Base-by-base conservation (phyloP, 768 basidiomycete genomes). In the Lactifluus subvellereus region DNA sequence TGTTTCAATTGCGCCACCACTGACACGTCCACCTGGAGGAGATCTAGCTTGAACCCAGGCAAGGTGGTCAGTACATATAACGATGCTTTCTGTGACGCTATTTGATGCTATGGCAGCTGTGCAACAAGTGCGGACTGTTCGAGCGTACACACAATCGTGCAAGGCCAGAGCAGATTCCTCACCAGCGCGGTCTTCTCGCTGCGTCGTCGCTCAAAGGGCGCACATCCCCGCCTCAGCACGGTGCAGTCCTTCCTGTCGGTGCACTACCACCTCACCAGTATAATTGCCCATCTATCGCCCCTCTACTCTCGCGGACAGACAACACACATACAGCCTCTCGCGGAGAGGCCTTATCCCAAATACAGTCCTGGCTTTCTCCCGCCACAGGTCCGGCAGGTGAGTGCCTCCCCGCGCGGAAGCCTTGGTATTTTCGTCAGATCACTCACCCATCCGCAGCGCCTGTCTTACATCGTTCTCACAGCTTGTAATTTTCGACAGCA, bases 1-100 rank as follows among this genome's bases (percentile, higher is more conserved):
- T 91, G 89, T 73, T 91, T 87, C 80, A 91, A 91, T 72, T 91
- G 89, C 73, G 86, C 86, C 72, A 91, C 89, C 30, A 90, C 89
- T 14, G 89, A 91, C 66, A 91, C 90, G 37, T 86, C 85, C 54
- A 91, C 89, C 30, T 91, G 89, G 89, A 75, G 89, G 40, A 75
- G 89, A 63, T 85, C 83, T 14, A 89, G 88, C 69, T 80, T 91
- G 62, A 85, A 82, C 62, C 89, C 88, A 1, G 89, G 89, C 32
- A 91, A 91, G 82, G 89, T 91, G 68, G 81, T 81, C 66, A 61
- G 81, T 68, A 6, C 4, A 5, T 35, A 37, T 27, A 27, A 2
- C n/a, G 4, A 27, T 0, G 2, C 38, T 32, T 10, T 22, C 43
- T 5, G 22, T 43, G 22, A 32, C 16, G 9, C 7, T 66, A 55